Evolutionary conservation across 345 rosid genomes (phyloP).

Genomic region (Eucalyptus virginea): DNA sequence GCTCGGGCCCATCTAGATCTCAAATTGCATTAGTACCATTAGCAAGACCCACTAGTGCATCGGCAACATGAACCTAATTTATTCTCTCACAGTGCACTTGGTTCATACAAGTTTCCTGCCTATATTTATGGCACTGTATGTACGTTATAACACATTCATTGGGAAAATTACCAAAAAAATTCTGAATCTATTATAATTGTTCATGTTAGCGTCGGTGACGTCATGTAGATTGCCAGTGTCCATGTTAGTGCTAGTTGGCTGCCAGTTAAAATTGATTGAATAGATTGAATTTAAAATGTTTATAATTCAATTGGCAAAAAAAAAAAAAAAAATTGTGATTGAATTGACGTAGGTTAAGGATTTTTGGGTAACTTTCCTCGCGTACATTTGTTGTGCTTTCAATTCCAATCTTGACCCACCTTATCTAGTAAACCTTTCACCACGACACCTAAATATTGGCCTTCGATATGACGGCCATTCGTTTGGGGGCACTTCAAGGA

Average conservation of each 20-base stretch:
- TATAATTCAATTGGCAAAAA: background rate
- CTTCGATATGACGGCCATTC: background rate
- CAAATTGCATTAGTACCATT: background rate
- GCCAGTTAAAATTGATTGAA: rapidly evolving
- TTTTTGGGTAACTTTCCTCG: too few species aligned
- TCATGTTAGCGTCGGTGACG: too few species aligned
- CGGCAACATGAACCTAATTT: background rate
- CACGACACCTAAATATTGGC: background rate
- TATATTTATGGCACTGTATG: too few species aligned
- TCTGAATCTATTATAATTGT: too few species aligned
- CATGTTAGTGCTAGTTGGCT: background rate
- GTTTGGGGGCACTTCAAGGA: background rate
- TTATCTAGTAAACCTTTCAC: background rate
- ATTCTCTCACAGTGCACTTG: background rate
- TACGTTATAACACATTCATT: background rate
- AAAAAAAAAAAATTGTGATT: too few species aligned
- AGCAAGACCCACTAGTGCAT: background rate
- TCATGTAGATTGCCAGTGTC: too few species aligned
- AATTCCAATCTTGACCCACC: background rate
- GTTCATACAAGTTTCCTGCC: background rate
- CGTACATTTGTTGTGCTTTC: background rate
- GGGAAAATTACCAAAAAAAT: background rate
- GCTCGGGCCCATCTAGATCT: too few species aligned
- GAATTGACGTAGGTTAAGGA: too few species aligned
- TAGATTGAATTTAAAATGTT: too few species aligned